Evolutionary conservation across 2,329 filamentous ascomycete genomes (phyloP).

Genomic region (Colletotrichum coccodes): DNA sequence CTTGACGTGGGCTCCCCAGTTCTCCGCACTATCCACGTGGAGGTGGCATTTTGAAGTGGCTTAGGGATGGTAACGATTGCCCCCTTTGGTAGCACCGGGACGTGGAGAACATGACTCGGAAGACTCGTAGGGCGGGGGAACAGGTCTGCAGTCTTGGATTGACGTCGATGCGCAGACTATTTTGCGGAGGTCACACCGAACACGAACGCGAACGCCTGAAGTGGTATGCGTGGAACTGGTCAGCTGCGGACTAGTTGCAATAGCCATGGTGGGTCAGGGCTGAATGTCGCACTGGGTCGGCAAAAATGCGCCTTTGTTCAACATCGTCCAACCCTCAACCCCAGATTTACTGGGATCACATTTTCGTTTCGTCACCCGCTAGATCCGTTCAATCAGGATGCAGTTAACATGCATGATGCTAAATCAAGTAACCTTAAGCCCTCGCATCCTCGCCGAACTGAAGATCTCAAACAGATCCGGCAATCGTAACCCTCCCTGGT

Average conservation of each 20-base stretch:
- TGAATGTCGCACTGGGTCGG: not conserved
- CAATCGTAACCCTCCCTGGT: slow-evolving; percentile 2
- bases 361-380: not conserved
- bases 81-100: slow-evolving; percentile 1
- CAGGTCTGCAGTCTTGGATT: not conserved
- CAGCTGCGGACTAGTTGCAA: not conserved
- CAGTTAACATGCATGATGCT: not conserved
- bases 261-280: not conserved
- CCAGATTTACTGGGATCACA: not conserved
- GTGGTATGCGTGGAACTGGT: not conserved
- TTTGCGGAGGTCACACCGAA: slow-evolving; percentile 7
- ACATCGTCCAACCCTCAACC: not conserved
- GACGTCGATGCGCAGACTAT: not conserved
- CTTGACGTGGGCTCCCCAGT: not conserved
- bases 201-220: not conserved
- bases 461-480: not conserved
- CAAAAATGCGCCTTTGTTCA: not conserved
- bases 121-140: slow-evolving; percentile 4
- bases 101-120: slow-evolving; percentile 6
- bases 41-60: not conserved
- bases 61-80: slow-evolving; percentile 13
- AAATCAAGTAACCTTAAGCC: slow-evolving; percentile 4
- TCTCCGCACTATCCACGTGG: slow-evolving; percentile 25
- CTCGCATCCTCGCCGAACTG: not conserved
- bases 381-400: not conserved